These are phyloP conservation scores for Lophiostoma macrostomum DNA, from an alignment of 495 filamentous ascomycete species.

Conservation along the genomic window DNA sequence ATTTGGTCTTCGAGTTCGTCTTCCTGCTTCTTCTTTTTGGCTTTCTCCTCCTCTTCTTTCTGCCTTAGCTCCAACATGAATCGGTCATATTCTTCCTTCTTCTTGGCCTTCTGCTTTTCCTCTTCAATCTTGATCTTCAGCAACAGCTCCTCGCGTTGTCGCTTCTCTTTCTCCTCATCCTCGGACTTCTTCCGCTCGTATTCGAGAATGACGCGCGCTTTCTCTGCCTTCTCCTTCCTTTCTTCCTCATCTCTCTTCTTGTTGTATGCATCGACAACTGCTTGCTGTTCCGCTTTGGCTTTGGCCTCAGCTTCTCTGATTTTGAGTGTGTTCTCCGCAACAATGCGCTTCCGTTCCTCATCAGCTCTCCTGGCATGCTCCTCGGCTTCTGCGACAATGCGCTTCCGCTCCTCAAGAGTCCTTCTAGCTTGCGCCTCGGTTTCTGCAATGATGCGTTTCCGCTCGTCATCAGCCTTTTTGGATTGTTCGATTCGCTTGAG, in stretches of 20 bases:
- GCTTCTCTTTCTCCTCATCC: constrained; percentile 30
- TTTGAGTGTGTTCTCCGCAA: constrained; percentile 27
- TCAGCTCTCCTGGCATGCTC: constrained; percentile 11
- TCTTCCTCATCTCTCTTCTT: constrained; percentile 32
- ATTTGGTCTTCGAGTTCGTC: constrained; percentile 31
- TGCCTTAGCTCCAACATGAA: constrained; percentile 38
- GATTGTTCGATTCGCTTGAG: constrained; percentile 16
- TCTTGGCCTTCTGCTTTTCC: constrained; percentile 35
- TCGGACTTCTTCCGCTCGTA: constrained; percentile 37
- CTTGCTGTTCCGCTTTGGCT: constrained; percentile 26
- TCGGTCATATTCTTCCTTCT: constrained; percentile 36
- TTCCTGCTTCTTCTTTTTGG: constrained; percentile 34
- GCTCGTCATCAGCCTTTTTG: constrained; percentile 3
- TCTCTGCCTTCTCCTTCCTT: constrained; percentile 28
- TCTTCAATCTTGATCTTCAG: constrained; percentile 36
- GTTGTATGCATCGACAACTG: constrained; percentile 29
- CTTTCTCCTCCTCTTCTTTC: constrained; percentile 39
- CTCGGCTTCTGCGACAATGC: too few species aligned
- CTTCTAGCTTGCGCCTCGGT: constrained; percentile 1
- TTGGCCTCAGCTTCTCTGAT: constrained; percentile 23
- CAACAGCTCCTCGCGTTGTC: constrained; percentile 30
- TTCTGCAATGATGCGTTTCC: constrained; percentile 1
- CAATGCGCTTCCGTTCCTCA: constrained; percentile 28
- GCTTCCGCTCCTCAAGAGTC: constrained; percentile 12
- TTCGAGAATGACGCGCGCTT: constrained; percentile 32